Evolutionary conservation across 2,329 filamentous ascomycete species (phyloP).

Genomic region (Xylariaceae sp.): DNA sequence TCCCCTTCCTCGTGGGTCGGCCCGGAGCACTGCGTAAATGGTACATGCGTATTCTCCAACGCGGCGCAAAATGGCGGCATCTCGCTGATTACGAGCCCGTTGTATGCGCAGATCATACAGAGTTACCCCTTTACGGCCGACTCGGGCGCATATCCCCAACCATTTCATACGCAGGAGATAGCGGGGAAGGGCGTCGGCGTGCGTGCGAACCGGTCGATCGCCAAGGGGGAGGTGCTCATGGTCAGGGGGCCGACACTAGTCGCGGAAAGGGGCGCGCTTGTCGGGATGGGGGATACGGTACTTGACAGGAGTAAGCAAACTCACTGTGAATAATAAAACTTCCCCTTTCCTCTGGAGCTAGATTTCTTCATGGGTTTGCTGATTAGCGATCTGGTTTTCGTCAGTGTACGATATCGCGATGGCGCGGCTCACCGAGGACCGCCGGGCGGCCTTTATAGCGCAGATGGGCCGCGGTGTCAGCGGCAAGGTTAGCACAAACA

Average conservation of each 20-base stretch:
- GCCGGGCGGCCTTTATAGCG: constrained; percentile 25
- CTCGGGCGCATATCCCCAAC: constrained; percentile 14
- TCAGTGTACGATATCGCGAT: constrained; percentile 30
- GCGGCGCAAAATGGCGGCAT: constrained; percentile 21
- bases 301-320: constrained; percentile 15
- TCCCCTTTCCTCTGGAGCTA: not conserved
- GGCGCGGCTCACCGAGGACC: constrained; percentile 23
- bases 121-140: constrained; percentile 9
- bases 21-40: constrained; percentile 24
- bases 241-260: constrained; percentile 29
- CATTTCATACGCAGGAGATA: constrained; percentile 29
- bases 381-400: not conserved
- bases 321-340: not conserved
- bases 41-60: constrained; percentile 26
- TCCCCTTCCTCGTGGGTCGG: constrained; percentile 19
- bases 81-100: constrained; percentile 23
- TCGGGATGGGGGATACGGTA: constrained; percentile 15
- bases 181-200: constrained; percentile 35
- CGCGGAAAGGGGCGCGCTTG: constrained; percentile 24
- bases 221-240: constrained; percentile 34
- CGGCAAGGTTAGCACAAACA: constrained; percentile 33
- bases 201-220: constrained; percentile 33
- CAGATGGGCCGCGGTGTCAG: constrained; percentile 31
- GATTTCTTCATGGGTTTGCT: not conserved
- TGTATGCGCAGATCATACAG: constrained; percentile 20